Evolutionary conservation across 2,329 filamentous ascomycete genomes (phyloP).

Genomic region (Trichoderma atrobrunneum): DNA sequence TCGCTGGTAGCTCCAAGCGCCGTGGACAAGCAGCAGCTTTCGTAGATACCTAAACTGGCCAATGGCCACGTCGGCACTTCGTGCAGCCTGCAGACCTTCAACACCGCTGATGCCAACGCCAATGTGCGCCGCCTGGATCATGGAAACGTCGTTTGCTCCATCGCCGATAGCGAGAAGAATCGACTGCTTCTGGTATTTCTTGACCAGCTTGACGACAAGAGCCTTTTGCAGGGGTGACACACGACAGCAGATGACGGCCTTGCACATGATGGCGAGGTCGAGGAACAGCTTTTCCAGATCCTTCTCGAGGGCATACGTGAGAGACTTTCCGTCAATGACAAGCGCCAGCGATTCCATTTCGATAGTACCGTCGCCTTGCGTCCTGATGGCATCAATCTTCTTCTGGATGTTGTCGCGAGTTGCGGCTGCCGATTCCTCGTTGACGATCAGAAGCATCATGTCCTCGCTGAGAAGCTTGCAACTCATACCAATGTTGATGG

Average conservation of each 20-base stretch:
- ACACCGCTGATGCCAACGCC: conserved; percentile 96
- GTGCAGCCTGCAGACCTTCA: conserved; percentile 93
- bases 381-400: conserved; percentile 87
- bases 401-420: conserved; percentile 89
- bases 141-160: conserved; percentile 98
- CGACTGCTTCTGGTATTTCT: conserved; percentile 82
- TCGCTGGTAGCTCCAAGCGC: conserved; percentile 95
- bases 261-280: conserved; percentile 91
- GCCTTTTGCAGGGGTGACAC: conserved; percentile 97
- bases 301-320: conserved; percentile 89
- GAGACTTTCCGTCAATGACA: conserved; percentile 92
- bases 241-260: conserved; percentile 97
- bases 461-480: conserved; percentile 98
- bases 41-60: conserved; percentile 93
- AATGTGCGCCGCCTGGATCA: conserved; percentile 98
- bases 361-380: conserved; percentile 71
- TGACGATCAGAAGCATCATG: conserved; percentile 96
- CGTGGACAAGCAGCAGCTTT: conserved; percentile 91
- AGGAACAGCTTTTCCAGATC: conserved; percentile 92
- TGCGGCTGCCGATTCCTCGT: conserved; percentile 76
- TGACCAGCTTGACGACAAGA: conserved; percentile 95
- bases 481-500: conserved; percentile 99
- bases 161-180: conserved; percentile 95
- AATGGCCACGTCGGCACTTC: conserved; percentile 93
- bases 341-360: conserved; percentile 86